These are phyloP conservation scores for Letharia columbiana DNA, from an alignment of 495 filamentous ascomycete genomes.

Conservation along the genomic window DNA sequence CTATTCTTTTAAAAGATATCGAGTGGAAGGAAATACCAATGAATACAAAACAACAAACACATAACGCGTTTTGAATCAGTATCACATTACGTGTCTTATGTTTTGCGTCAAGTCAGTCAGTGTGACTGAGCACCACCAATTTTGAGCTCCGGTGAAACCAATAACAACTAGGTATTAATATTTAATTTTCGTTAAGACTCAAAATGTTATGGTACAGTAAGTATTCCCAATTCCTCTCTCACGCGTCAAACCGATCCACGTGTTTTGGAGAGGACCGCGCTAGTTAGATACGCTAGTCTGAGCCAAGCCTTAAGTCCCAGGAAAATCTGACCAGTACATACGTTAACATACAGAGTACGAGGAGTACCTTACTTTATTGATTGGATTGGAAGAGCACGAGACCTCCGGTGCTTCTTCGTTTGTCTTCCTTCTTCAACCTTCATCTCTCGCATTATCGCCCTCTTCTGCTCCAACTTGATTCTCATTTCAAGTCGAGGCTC, in stretches of 20 bases:
- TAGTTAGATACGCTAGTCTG: not conserved
- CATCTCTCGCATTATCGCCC: not conserved
- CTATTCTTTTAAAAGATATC: not conserved
- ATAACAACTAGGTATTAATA: not conserved
- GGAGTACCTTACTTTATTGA: too few relatives aligned
- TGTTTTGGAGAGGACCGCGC: not conserved
- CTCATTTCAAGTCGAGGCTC: not conserved
- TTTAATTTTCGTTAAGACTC: not conserved
- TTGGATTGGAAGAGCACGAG: not conserved
- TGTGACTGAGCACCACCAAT: not conserved
- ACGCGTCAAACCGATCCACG: not conserved
- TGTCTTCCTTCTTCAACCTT: not conserved
- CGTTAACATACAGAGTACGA: too few relatives aligned
- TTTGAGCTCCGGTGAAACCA: not conserved
- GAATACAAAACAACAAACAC: not conserved
- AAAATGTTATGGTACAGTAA: not conserved
- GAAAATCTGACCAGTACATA: too few relatives aligned
- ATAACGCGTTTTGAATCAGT: not conserved
- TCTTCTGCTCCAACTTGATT: not conserved
- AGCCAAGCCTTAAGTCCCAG: too few relatives aligned
- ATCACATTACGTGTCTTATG: not conserved
- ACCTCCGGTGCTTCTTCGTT: not conserved
- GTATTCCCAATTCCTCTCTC: not conserved
- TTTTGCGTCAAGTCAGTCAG: not conserved
- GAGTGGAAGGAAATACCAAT: not conserved